Evolutionary conservation across 2,329 filamentous ascomycete species (phyloP).

Genomic region (Aspergillus brunneoviolaceus): DNA sequence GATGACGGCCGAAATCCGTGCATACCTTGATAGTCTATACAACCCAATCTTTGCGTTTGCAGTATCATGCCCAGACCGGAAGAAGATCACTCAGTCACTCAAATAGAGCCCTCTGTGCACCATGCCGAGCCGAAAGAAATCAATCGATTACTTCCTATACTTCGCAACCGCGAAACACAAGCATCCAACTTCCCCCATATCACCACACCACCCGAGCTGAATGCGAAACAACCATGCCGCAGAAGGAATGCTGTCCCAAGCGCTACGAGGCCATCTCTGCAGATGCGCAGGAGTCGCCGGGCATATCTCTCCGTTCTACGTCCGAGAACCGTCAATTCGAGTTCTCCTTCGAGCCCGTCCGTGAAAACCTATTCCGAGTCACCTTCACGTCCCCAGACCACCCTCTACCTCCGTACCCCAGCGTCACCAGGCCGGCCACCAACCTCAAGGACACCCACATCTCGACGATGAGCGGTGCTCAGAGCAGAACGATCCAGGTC

Average conservation of each 20-base stretch:
- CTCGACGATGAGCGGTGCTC: slow-evolving; percentile 32
- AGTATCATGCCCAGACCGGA: neutral
- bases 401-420: slow-evolving; percentile 65
- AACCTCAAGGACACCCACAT: slow-evolving; percentile 36
- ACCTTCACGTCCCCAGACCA: slow-evolving; percentile 64
- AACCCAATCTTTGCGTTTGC: neutral
- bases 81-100: slow-evolving; percentile 8
- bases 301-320: slow-evolving; percentile 47
- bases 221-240: slow-evolving; percentile 43
- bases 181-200: neutral
- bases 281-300: slow-evolving; percentile 23
- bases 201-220: neutral
- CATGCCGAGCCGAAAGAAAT: neutral
- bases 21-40: slow-evolving; percentile 15
- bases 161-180: neutral
- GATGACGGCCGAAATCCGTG: slow-evolving; percentile 32
- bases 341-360: slow-evolving; percentile 64
- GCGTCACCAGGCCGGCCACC: slow-evolving; percentile 49
- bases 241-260: slow-evolving; percentile 48
- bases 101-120: slow-evolving; percentile 5
- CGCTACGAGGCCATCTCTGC: slow-evolving; percentile 34
- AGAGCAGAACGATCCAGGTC: slow-evolving; percentile 47
- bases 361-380: slow-evolving; percentile 65
- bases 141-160: neutral
- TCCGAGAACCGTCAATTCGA: slow-evolving; percentile 45